phyloP scores from a whole-genome alignment of 1,284 basidiomycete genomes.

The Apiotrichum sp. region DNA sequence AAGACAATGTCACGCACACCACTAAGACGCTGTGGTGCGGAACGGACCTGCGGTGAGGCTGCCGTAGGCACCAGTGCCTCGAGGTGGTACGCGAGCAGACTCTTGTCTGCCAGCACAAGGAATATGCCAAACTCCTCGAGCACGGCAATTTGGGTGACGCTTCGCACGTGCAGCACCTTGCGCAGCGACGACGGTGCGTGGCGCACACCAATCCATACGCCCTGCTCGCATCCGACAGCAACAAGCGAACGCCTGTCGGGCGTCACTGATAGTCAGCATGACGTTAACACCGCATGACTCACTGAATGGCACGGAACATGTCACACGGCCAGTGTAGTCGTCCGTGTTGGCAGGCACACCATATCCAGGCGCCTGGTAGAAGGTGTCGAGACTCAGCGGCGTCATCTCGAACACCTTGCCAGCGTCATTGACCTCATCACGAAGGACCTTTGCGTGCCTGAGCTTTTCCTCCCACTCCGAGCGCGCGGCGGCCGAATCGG shows the following conservation, averaged over 20 bases:
- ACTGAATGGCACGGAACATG: constrained; percentile 90
- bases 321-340: constrained; percentile 78
- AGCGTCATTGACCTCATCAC: constrained; percentile 79
- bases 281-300: constrained; percentile 43
- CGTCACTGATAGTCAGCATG: constrained; percentile 54
- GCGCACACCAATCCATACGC: constrained; percentile 92
- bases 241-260: constrained; percentile 75
- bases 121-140: constrained; percentile 92
- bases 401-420: constrained; percentile 89
- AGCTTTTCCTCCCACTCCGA: constrained; percentile 84
- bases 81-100: constrained; percentile 72
- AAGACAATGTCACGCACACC: constrained; percentile 82
- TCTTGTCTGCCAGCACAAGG: constrained; percentile 79
- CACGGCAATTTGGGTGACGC: constrained; percentile 90
- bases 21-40: constrained; percentile 73
- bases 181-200: constrained; percentile 79
- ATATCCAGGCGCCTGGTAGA: constrained; percentile 60
- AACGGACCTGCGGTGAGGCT: constrained; percentile 21
- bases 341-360: constrained; percentile 55
- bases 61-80: constrained; percentile 87
- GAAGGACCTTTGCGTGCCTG: constrained; percentile 76
- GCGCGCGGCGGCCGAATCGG: constrained; percentile 68
- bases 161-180: constrained; percentile 80
- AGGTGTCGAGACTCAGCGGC: constrained; percentile 76
- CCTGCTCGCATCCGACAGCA: constrained; percentile 89